Conservation (phyloP, 495 filamentous ascomycete genomes). For the Penicilliopsis zonata region DNA sequence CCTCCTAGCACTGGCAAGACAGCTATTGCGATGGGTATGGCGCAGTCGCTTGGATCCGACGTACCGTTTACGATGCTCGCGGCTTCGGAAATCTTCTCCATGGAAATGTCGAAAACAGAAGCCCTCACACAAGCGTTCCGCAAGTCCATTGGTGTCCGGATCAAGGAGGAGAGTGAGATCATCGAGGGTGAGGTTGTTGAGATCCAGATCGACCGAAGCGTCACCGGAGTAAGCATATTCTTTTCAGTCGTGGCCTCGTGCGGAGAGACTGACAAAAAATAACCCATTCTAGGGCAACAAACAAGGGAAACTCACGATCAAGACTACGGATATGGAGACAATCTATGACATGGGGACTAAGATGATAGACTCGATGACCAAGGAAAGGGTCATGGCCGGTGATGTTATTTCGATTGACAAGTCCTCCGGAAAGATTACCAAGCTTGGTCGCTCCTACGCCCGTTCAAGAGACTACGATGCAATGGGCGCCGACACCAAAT, state of each 20-base stretch:
- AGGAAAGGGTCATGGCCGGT: slow-evolving; percentile 95
- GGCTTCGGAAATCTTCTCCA: slow-evolving; percentile 91
- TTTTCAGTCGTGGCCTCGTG: neutral
- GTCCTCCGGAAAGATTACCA: slow-evolving; percentile 93
- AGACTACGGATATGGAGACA: slow-evolving; percentile 99
- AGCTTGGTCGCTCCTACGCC: slow-evolving; percentile 86
- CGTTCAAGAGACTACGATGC: slow-evolving; percentile 96
- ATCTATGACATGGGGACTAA: slow-evolving; percentile 98
- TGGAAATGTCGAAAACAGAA: slow-evolving; percentile 99
- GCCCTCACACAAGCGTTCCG: slow-evolving; percentile 95
- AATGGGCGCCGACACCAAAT: slow-evolving; percentile 97
- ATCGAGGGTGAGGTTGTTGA: slow-evolving; percentile 99
- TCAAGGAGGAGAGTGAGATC: slow-evolving; percentile 97
- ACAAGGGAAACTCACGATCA: slow-evolving; percentile 98
- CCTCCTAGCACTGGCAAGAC: slow-evolving; percentile 98
- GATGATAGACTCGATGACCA: slow-evolving; percentile 99
- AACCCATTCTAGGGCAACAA: slow-evolving; percentile 59
- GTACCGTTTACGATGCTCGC: slow-evolving; percentile 95
- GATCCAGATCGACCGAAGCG: slow-evolving; percentile 95
- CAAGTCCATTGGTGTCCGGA: slow-evolving; percentile 90
- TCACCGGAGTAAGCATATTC: slow-evolving; percentile 58
- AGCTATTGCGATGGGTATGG: slow-evolving; percentile 98
- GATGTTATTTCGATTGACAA: slow-evolving; percentile 98
- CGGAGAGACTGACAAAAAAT: slow-evolving; percentile 1
- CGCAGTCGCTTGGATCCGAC: slow-evolving; percentile 84